Evolutionary conservation across 192 early-diverging fungal genomes (phyloP).

Genomic region (Umbelopsis vinacea): DNA sequence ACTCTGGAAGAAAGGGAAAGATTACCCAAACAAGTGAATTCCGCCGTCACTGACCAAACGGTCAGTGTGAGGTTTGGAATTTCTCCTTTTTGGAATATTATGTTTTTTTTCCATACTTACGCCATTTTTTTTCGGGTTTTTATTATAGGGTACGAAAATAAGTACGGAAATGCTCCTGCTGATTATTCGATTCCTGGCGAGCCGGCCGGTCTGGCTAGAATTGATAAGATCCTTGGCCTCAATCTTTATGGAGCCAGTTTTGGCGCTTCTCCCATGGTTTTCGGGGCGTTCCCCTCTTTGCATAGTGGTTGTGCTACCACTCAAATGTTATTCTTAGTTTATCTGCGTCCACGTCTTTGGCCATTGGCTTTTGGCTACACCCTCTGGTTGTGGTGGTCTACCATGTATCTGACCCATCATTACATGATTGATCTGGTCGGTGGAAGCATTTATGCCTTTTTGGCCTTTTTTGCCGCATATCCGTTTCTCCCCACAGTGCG

Average conservation of each 20-base stretch:
- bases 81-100: too few relatives aligned
- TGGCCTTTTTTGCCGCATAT: conserved; percentile 56
- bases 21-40: not conserved
- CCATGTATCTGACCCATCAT: conserved; percentile 78
- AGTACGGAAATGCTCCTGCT: conserved; percentile 65
- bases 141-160: conserved; percentile 68
- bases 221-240: conserved; percentile 67
- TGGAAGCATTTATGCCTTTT: conserved; percentile 65
- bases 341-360: conserved; percentile 48
- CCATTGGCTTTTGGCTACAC: conserved; percentile 57
- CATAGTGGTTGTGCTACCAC: conserved; percentile 74
- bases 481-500: conserved; percentile 48
- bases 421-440: conserved; percentile 75
- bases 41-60: too few relatives aligned
- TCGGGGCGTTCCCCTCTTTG: conserved; percentile 77
- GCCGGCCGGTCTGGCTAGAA: conserved; percentile 68
- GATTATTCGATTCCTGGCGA: conserved; percentile 68
- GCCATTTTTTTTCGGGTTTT: not conserved
- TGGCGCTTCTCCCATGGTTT: conserved; percentile 70
- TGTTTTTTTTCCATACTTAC: too few relatives aligned
- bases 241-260: conserved; percentile 67
- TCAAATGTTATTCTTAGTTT: conserved; percentile 62
- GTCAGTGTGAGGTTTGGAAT: too few relatives aligned
- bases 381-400: conserved; percentile 80
- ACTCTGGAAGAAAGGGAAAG: not conserved